phyloP scores from a whole-genome alignment of 441 rosid genomes.

The Rhodomyrtus psidioides region DNA sequence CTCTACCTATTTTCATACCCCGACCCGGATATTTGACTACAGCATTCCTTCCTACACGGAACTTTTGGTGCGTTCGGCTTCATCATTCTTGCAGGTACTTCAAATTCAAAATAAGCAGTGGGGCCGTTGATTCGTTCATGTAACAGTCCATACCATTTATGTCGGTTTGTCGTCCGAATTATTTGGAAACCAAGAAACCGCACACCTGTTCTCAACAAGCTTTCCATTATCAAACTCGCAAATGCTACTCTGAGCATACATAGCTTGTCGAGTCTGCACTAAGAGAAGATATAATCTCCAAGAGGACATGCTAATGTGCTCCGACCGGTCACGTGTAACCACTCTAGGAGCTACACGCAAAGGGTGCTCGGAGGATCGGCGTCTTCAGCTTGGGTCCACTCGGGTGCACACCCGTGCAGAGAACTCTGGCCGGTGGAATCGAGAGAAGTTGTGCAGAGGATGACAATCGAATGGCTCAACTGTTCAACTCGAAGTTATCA shows the following conservation, averaged over 20 bases:
- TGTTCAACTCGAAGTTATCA: conserved; percentile 17
- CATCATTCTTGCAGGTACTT: conserved; percentile 33
- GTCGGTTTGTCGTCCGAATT: background rate
- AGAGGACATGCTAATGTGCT: background rate
- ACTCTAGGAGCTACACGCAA: conserved; percentile 10
- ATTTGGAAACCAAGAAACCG: background rate
- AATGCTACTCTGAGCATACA: background rate
- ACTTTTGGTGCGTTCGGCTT: conserved; percentile 28
- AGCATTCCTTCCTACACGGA: conserved; percentile 35
- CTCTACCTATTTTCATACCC: conserved; percentile 29
- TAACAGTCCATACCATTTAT: background rate
- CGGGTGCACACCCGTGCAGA: conserved; percentile 14
- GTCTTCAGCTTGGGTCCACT: conserved; percentile 12
- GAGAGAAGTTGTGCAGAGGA: background rate
- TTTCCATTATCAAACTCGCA: background rate
- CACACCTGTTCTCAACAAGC: background rate
- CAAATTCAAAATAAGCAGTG: background rate
- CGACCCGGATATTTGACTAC: conserved; percentile 14
- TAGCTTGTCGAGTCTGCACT: background rate
- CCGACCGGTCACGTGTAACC: background rate
- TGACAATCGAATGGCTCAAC: conserved; percentile 1
- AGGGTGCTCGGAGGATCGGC: conserved; percentile 18
- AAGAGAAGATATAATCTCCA: background rate
- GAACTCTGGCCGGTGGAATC: conserved; percentile 3
- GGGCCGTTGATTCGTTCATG: background rate